Conservation (phyloP, 768 basidiomycete genomes). For the Lyophyllum atratum region DNA sequence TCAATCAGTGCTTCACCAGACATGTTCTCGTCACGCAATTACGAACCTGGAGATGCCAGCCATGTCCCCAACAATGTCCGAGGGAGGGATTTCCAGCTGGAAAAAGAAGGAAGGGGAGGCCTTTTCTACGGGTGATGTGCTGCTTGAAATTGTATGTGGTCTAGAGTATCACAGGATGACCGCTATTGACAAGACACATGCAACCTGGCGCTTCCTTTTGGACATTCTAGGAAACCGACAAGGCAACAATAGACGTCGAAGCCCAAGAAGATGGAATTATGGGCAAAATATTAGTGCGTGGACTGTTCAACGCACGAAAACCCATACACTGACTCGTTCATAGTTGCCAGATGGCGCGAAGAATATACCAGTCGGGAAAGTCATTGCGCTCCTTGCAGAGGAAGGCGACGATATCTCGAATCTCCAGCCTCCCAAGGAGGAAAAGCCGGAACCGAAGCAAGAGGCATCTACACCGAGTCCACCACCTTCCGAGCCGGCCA, state of each 20-base stretch:
- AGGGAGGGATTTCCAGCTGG: slow-evolving; percentile 90
- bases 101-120: slow-evolving; percentile 85
- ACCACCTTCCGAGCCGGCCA: slow-evolving; percentile 29
- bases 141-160: slow-evolving; percentile 81
- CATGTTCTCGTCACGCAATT: slow-evolving; percentile 55
- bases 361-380: slow-evolving; percentile 82
- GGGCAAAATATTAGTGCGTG: slow-evolving; percentile 86
- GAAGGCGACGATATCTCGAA: slow-evolving; percentile 94
- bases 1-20: slow-evolving; percentile 54
- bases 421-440: slow-evolving; percentile 64
- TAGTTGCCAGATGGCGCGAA: slow-evolving; percentile 80
- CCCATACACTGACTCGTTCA: neutral
- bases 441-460: slow-evolving; percentile 29
- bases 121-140: slow-evolving; percentile 79
- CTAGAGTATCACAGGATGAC: neutral
- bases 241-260: slow-evolving; percentile 97
- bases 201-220: slow-evolving; percentile 4
- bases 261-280: slow-evolving; percentile 96
- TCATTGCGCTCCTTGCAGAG: slow-evolving; percentile 92
- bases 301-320: neutral
- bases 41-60: slow-evolving; percentile 90
- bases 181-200: neutral
- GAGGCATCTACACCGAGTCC: slow-evolving; percentile 28
- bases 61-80: slow-evolving; percentile 97
- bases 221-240: slow-evolving; percentile 78